Evolutionary conservation across 345 rosid species (phyloP), one percentile per base, ranked within the genome.

Genomic region (Linum lewisii): DNA sequence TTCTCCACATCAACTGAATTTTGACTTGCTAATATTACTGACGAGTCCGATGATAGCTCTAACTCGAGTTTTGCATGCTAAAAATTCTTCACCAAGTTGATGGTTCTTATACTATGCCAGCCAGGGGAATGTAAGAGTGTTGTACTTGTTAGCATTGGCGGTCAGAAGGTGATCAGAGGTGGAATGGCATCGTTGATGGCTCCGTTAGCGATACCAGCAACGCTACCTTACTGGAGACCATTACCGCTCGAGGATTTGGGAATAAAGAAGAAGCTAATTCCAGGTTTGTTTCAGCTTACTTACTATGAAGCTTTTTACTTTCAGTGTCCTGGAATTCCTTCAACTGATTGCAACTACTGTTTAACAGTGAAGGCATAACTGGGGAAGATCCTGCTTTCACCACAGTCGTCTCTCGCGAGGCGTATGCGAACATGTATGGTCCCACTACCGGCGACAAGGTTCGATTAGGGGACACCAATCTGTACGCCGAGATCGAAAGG

Each of bases 371-470:
- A 65, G 93, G 91, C 63, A 58, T 82, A 36, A 55, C 74, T 18
- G 91, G 95, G 62, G 83, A 76, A 73, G 89, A 66, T 75, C 62
- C 72, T 68, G 53, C 49, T 72, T 82, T 88, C 62, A 82, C 82
- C 18, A 62, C 72, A 57, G 59, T 55, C 38, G 61, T 92, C 38
- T 52, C 91, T 9, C 81, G 69, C 16, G 94, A 83, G 75, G 83
- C 82, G 64, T 88, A 92, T 79, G 87, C 80, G 62, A 88, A 83
- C 73, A 86, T 83, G 87, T 88, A 88, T 66, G 98, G 98, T 65
- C 98, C 98, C 29, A 88, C 97, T 38, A 74, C 79, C 52, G 97
- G 98, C n/a, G 97, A 92, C 77, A 88, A 79, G 73, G 70, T 92
- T 57, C 75, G 80, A 63, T 86, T 92, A 3, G 97, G 94, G 60